Evolutionary conservation across 2,329 filamentous ascomycete species (phyloP).

Genomic region (Botrytis tulipae): DNA sequence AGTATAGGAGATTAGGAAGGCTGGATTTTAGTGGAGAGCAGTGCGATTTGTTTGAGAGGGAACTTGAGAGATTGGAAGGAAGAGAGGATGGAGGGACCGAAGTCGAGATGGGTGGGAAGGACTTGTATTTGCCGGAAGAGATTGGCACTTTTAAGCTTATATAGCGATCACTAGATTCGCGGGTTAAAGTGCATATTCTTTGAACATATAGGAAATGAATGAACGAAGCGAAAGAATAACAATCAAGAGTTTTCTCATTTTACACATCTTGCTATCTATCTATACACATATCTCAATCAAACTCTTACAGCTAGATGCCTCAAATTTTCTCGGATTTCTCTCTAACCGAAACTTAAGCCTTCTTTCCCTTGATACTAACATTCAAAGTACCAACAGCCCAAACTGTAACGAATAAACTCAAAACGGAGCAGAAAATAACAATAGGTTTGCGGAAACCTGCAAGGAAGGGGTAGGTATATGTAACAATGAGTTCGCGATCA

Average conservation of each 20-base stretch:
- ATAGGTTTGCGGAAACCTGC: slow-evolving; percentile 83
- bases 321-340: background rate
- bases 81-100: background rate
- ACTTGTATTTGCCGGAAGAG: background rate
- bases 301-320: background rate
- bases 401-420: slow-evolving; percentile 70
- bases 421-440: slow-evolving; percentile 70
- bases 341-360: background rate
- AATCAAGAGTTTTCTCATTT: slow-evolving; percentile 9
- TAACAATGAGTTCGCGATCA: slow-evolving; percentile 78
- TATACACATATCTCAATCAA: slow-evolving; percentile 7
- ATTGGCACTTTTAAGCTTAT: background rate
- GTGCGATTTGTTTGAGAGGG: background rate
- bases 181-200: background rate
- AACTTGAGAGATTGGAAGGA: background rate
- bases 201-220: background rate
- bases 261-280: slow-evolving; percentile 13
- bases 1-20: background rate
- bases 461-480: slow-evolving; percentile 77
- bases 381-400: slow-evolving; percentile 64
- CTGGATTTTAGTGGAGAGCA: background rate
- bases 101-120: background rate
- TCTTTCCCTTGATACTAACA: slow-evolving; percentile 35
- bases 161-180: background rate
- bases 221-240: background rate